A percentile compares a stretch with the other conserved stretches of the same genome.
These are phyloP conservation scores for Fomitopsis palustris DNA, from an alignment of 1,284 basidiomycete genomes.

Conservation along the genomic window DNA sequence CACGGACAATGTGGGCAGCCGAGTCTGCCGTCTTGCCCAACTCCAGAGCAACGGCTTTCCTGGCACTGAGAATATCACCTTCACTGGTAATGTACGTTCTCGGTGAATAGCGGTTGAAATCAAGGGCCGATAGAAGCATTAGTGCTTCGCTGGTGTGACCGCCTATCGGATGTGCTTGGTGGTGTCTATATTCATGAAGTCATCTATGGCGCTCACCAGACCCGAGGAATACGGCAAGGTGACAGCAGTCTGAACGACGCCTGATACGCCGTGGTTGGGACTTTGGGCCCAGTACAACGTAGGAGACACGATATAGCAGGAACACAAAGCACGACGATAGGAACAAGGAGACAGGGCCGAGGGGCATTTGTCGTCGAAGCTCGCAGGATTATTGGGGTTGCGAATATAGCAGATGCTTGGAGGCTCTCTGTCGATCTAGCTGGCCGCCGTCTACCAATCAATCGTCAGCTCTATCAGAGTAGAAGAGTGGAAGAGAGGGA, in stretches of 20 bases:
- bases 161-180: slow-evolving; percentile 44
- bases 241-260: slow-evolving; percentile 31
- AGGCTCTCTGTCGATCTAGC: too few species aligned
- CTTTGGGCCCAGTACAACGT: slow-evolving; percentile 10
- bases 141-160: slow-evolving; percentile 94
- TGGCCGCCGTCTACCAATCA: too few species aligned
- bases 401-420: background rate
- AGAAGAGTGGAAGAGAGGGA: too few species aligned
- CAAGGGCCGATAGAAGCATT: slow-evolving; percentile 70
- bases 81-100: slow-evolving; percentile 83
- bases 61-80: slow-evolving; percentile 77
- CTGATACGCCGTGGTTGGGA: slow-evolving; percentile 8
- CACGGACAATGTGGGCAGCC: slow-evolving; percentile 18
- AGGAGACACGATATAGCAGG: slow-evolving; percentile 22
- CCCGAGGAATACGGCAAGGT: slow-evolving; percentile 59
- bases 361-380: background rate
- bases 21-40: slow-evolving; percentile 26
- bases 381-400: background rate
- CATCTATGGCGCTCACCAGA: slow-evolving; percentile 41
- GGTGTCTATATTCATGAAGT: background rate
- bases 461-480: too few species aligned
- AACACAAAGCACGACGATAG: slow-evolving; percentile 5
- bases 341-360: background rate
- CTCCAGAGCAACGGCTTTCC: slow-evolving; percentile 74
- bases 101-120: slow-evolving; percentile 73